These are phyloP conservation scores for Dillenia suffruticosa DNA, from an alignment of 164 flowering plant genomes.

Conservation along the genomic window DNA sequence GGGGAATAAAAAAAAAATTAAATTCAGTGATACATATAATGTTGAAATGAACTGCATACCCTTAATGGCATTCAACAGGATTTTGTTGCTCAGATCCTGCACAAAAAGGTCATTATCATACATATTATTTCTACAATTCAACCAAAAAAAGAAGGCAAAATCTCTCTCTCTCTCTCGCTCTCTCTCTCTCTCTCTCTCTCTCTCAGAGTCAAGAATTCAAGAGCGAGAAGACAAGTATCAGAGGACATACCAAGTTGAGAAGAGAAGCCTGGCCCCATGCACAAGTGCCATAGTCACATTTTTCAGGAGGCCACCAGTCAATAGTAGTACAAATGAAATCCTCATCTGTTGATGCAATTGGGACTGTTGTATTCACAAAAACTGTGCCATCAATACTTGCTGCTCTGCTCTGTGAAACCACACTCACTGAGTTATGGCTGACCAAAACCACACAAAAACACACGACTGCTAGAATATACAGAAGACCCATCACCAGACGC, in stretches of 20 bases:
- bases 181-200: too few relatives aligned
- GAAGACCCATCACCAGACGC: too few relatives aligned
- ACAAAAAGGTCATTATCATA: background rate
- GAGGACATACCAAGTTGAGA: background rate
- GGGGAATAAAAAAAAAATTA: background rate
- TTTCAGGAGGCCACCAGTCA: slow-evolving; percentile 49
- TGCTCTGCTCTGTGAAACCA: too few relatives aligned
- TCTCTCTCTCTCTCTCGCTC: too few relatives aligned
- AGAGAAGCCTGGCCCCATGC: slow-evolving; percentile 23
- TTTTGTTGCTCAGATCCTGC: slow-evolving; percentile 21
- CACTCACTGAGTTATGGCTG: too few relatives aligned
- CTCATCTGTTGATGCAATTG: slow-evolving; percentile 24
- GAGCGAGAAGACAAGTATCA: background rate
- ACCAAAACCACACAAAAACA: too few relatives aligned
- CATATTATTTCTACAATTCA: background rate
- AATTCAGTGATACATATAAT: background rate
- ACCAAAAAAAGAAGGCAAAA: too few relatives aligned
- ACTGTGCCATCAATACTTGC: background rate
- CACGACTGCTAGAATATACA: too few relatives aligned
- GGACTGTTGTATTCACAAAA: slow-evolving; percentile 11
- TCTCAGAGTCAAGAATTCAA: background rate
- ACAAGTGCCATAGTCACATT: slow-evolving; percentile 34
- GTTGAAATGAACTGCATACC: slow-evolving; percentile 7
- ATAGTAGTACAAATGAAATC: slow-evolving; percentile 38
- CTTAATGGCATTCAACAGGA: slow-evolving; percentile 23